Conservation (phyloP, 345 rosid species). For the Hypericum androsaemum region DNA sequence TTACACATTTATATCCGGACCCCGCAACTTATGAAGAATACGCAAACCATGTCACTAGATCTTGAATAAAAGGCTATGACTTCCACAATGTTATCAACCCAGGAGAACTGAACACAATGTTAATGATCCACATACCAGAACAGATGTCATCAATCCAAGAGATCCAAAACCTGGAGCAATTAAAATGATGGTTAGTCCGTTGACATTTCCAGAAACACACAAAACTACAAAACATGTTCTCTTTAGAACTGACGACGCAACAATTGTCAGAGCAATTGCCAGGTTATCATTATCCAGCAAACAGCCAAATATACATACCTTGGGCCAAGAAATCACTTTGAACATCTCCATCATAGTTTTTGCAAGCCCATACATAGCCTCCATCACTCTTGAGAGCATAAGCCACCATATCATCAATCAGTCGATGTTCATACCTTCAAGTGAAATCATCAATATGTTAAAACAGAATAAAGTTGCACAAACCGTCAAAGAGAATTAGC, state of each 20-base stretch:
- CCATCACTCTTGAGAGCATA: constrained; percentile 96
- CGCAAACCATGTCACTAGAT: too few relatives aligned
- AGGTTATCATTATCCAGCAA: too few relatives aligned
- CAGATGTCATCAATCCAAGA: constrained; percentile 98
- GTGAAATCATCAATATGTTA: constrained; percentile 11
- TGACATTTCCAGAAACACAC: background rate
- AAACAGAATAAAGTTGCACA: constrained; percentile 3
- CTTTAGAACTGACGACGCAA: too few relatives aligned
- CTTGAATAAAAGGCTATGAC: background rate
- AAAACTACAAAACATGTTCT: too few relatives aligned
- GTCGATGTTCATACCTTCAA: constrained; percentile 96
- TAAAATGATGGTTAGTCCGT: background rate
- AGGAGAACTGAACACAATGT: background rate
- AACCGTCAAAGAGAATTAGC: background rate
- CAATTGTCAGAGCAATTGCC: too few relatives aligned
- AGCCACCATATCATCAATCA: constrained; percentile 99
- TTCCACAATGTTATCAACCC: background rate
- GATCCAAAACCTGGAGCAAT: constrained; percentile 73
- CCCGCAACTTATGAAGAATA: too few relatives aligned
- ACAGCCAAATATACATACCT: constrained; percentile 37
- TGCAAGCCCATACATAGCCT: constrained; percentile 99
- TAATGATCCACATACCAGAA: constrained; percentile 45
- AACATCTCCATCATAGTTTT: constrained; percentile 98
- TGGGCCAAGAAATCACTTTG: constrained; percentile 98
- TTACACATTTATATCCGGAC: too few relatives aligned